A percentile compares a stretch with the other conserved stretches of the same genome.
phyloP scores from a whole-genome alignment of 148 eudicot genomes.

The Salicornia ramosissima region DNA sequence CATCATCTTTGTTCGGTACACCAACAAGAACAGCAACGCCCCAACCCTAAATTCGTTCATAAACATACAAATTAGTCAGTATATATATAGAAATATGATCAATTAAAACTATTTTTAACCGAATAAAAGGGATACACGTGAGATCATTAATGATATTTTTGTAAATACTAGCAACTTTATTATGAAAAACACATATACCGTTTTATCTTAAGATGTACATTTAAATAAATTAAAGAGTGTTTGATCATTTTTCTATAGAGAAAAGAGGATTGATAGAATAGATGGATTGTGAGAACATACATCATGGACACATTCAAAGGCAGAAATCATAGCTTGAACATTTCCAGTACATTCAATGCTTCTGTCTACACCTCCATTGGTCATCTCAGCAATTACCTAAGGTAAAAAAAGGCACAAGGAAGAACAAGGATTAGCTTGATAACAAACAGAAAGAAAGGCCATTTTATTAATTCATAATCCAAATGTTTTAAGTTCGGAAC shows the following conservation, averaged over 20 bases:
- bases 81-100: too few relatives aligned
- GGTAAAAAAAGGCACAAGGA: not conserved
- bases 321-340: conserved; percentile 58
- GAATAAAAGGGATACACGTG: too few relatives aligned
- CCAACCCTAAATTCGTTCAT: conserved; percentile 38
- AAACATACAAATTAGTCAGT: not conserved
- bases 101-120: too few relatives aligned
- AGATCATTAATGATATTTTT: too few relatives aligned
- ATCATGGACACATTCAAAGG: conserved; percentile 59
- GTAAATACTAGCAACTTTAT: too few relatives aligned
- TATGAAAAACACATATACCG: too few relatives aligned
- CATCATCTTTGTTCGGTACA: conserved; percentile 49
- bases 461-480: not conserved
- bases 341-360: conserved; percentile 56
- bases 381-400: conserved; percentile 44
- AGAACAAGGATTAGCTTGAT: not conserved
- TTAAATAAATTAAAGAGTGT: too few relatives aligned
- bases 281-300: conserved; percentile 18
- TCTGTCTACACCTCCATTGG: conserved; percentile 53
- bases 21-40: conserved; percentile 60
- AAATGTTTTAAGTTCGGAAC: not conserved
- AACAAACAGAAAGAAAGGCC: not conserved
- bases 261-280: too few relatives aligned
- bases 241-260: too few relatives aligned
- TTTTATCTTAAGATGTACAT: too few relatives aligned